A percentile compares a stretch with the other conserved stretches of the same genome.
phyloP scores from a whole-genome alignment of 495 filamentous ascomycete species.

The Rhypophila decipiens region DNA sequence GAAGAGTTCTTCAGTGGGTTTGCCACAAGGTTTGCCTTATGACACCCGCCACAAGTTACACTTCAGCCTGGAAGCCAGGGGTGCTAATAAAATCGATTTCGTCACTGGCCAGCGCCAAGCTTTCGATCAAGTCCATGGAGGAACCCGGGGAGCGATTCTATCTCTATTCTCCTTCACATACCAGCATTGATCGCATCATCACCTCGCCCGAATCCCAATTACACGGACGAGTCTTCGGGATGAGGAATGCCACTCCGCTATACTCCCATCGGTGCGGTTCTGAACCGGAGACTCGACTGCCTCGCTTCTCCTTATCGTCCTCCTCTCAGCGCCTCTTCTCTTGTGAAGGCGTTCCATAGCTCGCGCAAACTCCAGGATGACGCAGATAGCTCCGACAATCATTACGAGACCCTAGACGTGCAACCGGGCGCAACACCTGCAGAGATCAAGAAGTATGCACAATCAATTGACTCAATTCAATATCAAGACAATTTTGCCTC shows the following conservation, averaged over 20 bases:
- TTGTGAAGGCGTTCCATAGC: conserved; percentile 34
- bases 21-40: background rate
- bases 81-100: conserved; percentile 16
- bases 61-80: background rate
- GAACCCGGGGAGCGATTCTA: background rate
- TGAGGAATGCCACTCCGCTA: conserved; percentile 50
- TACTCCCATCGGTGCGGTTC: conserved; percentile 17
- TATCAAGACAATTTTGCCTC: background rate
- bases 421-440: conserved; percentile 56
- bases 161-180: background rate
- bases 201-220: no score
- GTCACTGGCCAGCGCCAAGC: conserved; percentile 8
- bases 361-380: conserved; percentile 26
- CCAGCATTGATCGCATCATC: no score
- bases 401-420: conserved; percentile 81
- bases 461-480: background rate
- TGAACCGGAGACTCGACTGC: conserved; percentile 12
- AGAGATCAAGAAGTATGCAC: conserved; percentile 78
- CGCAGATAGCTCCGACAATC: conserved; percentile 41
- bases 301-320: background rate
- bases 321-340: background rate
- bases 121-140: background rate
- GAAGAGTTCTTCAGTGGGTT: background rate
- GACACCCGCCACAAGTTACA: conserved; percentile 3
- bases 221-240: conserved; percentile 21